Percentiles rank a stretch among this genome's conserved stretches.
Conservation (phyloP, 2,329 filamentous ascomycete species). For the Stromatinia cepivora region DNA sequence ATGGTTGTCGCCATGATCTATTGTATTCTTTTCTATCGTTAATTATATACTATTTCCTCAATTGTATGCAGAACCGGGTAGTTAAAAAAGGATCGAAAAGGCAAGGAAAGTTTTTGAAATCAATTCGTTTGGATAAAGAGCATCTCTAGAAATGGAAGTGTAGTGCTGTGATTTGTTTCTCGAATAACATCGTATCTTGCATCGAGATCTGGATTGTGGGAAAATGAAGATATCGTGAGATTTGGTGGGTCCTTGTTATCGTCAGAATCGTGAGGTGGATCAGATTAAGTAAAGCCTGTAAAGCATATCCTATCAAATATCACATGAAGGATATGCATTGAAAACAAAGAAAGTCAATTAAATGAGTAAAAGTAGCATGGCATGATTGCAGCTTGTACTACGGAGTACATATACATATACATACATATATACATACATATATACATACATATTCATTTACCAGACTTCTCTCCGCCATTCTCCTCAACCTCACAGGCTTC, state of each 20-base stretch:
- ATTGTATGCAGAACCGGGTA: background rate
- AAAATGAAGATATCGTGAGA: constrained; percentile 17
- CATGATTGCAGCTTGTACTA: no score
- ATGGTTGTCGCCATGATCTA: background rate
- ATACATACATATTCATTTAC: background rate
- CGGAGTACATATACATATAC: background rate
- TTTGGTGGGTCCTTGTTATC: background rate
- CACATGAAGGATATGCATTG: background rate
- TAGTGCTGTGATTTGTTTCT: background rate
- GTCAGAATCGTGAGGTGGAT: constrained; percentile 2
- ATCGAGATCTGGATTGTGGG: background rate
- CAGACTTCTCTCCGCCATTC: background rate
- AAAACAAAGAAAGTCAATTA: background rate
- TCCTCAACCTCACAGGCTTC: background rate
- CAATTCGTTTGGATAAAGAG: background rate
- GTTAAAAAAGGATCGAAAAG: constrained; percentile 7
- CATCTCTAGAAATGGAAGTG: background rate
- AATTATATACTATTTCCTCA: background rate
- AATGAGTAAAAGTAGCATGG: background rate
- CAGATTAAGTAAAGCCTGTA: background rate
- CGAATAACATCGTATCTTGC: background rate
- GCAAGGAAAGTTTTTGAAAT: background rate
- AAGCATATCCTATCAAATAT: no score
- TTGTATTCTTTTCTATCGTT: background rate
- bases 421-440: background rate